Evolutionary conservation across 2,329 filamentous ascomycete genomes (phyloP).

Genomic region (Fusarium humuli): DNA sequence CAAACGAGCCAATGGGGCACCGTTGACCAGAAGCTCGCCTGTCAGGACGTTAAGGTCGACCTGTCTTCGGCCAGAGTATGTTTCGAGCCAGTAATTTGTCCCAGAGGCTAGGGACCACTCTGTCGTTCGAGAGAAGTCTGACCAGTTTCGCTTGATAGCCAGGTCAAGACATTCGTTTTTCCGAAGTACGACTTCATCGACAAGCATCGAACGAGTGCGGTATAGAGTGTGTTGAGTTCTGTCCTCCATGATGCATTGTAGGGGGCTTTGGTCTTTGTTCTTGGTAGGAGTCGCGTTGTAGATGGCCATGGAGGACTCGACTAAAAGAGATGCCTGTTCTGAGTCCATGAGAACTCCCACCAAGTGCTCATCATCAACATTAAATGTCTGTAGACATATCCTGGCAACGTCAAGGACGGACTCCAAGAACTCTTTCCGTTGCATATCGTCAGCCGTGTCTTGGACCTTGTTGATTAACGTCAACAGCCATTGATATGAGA

Average conservation of each 20-base stretch:
- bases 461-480: constrained; percentile 4
- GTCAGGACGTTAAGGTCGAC: constrained; percentile 31
- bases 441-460: background rate
- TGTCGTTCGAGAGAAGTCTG: constrained; percentile 1
- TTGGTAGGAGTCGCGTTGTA: constrained; percentile 8
- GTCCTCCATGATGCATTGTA: constrained; percentile 11
- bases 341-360: background rate
- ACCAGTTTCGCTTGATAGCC: constrained; percentile 35
- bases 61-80: background rate
- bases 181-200: rapidly evolving
- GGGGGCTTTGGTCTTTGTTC: background rate
- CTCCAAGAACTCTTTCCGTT: constrained; percentile 20
- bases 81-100: constrained; percentile 31
- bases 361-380: constrained; percentile 14
- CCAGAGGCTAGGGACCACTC: constrained; percentile 5
- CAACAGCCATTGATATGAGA: constrained; percentile 27
- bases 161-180: constrained; percentile 18
- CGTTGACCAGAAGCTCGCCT: constrained; percentile 24
- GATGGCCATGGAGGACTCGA: constrained; percentile 27
- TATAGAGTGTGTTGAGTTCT: constrained; percentile 27
- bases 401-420: constrained; percentile 13
- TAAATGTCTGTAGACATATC: constrained; percentile 33
- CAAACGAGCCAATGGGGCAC: constrained; percentile 21
- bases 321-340: constrained; percentile 19
- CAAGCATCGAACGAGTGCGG: background rate